phyloP scores from a whole-genome alignment of 306 rosid genomes.

The Casuarina glauca region DNA sequence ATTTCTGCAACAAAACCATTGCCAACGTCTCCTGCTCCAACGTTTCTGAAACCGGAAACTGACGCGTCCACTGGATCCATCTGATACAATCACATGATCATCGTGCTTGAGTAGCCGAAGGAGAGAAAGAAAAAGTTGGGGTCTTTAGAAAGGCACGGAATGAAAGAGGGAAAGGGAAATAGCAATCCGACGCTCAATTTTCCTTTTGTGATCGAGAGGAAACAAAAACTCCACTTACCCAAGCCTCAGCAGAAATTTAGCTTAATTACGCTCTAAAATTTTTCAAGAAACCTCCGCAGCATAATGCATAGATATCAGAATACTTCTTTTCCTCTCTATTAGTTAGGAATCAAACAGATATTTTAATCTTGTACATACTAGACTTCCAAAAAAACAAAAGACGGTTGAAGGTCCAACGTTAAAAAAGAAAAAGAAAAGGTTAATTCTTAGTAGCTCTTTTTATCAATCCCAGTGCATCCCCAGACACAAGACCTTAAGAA shows the following conservation, averaged over 20 bases:
- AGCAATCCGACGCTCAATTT: neutral
- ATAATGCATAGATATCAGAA: neutral
- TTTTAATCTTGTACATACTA: neutral
- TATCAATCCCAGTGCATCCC: neutral
- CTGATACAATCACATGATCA: constrained; percentile 24
- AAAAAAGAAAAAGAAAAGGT: neutral
- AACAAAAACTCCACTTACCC: neutral
- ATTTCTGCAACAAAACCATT: constrained; percentile 30
- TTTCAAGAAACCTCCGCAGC: neutral
- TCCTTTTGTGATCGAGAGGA: neutral
- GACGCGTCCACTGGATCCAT: constrained; percentile 43
- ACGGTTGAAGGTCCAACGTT: too few relatives aligned
- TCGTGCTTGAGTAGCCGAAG: neutral
- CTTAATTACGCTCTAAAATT: neutral
- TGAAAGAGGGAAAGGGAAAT: neutral
- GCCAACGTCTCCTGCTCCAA: constrained; percentile 20
- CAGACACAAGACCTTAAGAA: neutral
- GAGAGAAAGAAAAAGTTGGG: neutral
- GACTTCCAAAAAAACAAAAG: neutral
- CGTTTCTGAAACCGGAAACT: constrained; percentile 28
- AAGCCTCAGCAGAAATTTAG: neutral
- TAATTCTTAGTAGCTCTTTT: neutral
- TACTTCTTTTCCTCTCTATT: too few relatives aligned
- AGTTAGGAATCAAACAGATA: neutral
- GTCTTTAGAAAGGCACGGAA: neutral